These are phyloP conservation scores for Adansonia gregorii DNA, from an alignment of 441 rosid genomes.

Conservation along the genomic window DNA sequence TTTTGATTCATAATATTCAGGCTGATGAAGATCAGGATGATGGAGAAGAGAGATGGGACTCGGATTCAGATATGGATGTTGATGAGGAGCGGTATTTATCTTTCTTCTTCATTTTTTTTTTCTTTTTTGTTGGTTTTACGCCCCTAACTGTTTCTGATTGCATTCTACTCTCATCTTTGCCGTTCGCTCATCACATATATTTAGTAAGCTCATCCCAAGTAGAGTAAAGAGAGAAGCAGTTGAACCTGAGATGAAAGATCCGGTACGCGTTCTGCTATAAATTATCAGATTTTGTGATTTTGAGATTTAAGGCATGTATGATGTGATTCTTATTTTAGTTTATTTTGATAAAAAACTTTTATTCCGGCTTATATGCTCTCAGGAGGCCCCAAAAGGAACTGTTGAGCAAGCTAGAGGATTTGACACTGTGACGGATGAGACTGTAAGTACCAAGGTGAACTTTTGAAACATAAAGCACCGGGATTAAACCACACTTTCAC, in stretches of 20 bases:
- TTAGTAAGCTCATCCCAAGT: conserved; percentile 69
- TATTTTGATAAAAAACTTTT: not conserved
- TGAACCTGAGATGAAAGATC: conserved; percentile 65
- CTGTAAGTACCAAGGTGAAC: conserved; percentile 54
- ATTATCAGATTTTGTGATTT: not conserved
- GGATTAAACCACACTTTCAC: not conserved
- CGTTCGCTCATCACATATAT: not conserved
- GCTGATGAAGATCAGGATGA: conserved; percentile 65
- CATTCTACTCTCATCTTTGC: not conserved
- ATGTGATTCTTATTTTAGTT: not conserved
- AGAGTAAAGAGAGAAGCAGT: conserved; percentile 77
- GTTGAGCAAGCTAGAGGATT: conserved; percentile 59
- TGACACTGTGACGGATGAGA: conserved; percentile 53
- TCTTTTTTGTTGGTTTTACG: not conserved
- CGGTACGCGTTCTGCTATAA: conserved; percentile 42
- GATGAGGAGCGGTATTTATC: conserved; percentile 46
- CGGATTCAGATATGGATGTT: conserved; percentile 65
- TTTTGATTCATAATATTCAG: conserved; percentile 38
- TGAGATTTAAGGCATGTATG: not conserved
- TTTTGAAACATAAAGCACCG: conserved; percentile 4
- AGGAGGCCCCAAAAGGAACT: conserved; percentile 62
- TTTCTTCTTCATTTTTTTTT: not conserved
- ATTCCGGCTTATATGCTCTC: conserved; percentile 13
- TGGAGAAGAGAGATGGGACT: conserved; percentile 62
- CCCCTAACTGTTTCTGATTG: not conserved